Evolutionary conservation across 140 eudicot species (phyloP).

Genomic region (Artemisia princeps): DNA sequence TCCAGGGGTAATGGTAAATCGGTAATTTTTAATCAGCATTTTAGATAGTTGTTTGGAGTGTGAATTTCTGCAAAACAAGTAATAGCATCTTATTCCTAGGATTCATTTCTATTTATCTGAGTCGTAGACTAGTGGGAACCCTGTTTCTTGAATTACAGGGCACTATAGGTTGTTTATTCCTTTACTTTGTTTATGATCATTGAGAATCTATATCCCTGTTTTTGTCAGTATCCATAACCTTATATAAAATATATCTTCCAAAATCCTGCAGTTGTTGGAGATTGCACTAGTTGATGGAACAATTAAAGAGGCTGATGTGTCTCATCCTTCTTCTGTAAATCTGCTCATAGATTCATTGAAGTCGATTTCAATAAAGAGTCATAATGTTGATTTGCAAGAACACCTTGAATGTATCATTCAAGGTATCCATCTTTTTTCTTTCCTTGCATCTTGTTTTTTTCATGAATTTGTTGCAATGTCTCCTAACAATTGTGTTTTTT

Average conservation of each 20-base stretch:
- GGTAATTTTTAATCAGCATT: too few relatives aligned
- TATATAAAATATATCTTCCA: conserved; percentile 23
- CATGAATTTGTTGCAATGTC: conserved; percentile 7
- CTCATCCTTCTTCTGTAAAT: conserved; percentile 40
- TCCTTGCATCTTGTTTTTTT: conserved; percentile 12
- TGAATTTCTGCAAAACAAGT: too few relatives aligned
- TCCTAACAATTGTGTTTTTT: conserved; percentile 22
- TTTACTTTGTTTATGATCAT: too few relatives aligned
- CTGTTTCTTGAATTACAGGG: too few relatives aligned
- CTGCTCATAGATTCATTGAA: conserved; percentile 45
- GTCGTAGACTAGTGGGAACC: background rate
- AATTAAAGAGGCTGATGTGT: conserved; percentile 58
- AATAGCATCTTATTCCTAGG: too few relatives aligned
- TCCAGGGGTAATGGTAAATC: too few relatives aligned
- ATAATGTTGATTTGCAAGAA: conserved; percentile 42
- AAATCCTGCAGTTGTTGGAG: conserved; percentile 61
- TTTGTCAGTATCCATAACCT: conserved; percentile 18
- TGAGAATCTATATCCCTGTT: conserved; percentile 26
- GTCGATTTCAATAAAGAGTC: conserved; percentile 28
- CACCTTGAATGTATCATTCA: conserved; percentile 53
- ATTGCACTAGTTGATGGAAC: conserved; percentile 52
- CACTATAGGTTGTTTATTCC: too few relatives aligned
- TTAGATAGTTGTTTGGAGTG: too few relatives aligned
- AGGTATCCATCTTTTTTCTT: conserved; percentile 43
- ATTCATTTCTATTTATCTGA: too few relatives aligned